Evolutionary conservation across 2,329 filamentous ascomycete genomes (phyloP).

Genomic region (Leptoxyphium fumago): DNA sequence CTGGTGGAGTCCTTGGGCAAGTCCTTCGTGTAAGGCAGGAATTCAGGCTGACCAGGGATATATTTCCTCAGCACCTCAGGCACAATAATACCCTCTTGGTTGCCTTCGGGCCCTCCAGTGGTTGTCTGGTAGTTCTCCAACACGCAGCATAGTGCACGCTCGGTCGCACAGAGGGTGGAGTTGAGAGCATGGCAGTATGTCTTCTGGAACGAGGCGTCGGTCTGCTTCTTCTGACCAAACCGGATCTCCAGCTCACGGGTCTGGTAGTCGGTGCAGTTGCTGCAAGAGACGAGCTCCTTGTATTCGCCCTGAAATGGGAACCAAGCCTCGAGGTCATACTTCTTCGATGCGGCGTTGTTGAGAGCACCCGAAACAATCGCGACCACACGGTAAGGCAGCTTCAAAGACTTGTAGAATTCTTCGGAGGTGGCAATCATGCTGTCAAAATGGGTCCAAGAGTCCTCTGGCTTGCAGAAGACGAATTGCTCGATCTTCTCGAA

Average conservation of each 20-base stretch:
- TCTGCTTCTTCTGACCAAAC: conserved; percentile 75
- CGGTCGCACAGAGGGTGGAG: conserved; percentile 78
- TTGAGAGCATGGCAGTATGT: conserved; percentile 91
- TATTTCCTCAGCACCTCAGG: conserved; percentile 79
- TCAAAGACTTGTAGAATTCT: conserved; percentile 85
- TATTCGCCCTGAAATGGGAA: conserved; percentile 95
- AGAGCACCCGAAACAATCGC: conserved; percentile 92
- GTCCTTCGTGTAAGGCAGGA: conserved; percentile 78
- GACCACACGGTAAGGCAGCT: conserved; percentile 80
- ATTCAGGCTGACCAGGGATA: conserved; percentile 76
- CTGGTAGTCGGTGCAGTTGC: conserved; percentile 97
- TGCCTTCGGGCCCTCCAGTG: conserved; percentile 20
- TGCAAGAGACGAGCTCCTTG: conserved; percentile 94
- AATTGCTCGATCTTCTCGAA: conserved; percentile 91
- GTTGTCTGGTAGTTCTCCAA: conserved; percentile 79
- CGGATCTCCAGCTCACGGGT: conserved; percentile 85
- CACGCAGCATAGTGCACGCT: conserved; percentile 82
- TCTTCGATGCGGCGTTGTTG: conserved; percentile 81
- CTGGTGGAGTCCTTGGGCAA: conserved; percentile 60
- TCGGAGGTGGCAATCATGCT: conserved; percentile 83
- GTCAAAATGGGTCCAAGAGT: conserved; percentile 87
- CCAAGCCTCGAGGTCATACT: conserved; percentile 92
- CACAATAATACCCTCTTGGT: conserved; percentile 65
- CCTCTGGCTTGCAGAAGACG: conserved; percentile 66
- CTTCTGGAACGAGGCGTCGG: conserved; percentile 59